Evolutionary conservation across 805 yeast species (phyloP).

Genomic region (Monosporozyma solicola): DNA sequence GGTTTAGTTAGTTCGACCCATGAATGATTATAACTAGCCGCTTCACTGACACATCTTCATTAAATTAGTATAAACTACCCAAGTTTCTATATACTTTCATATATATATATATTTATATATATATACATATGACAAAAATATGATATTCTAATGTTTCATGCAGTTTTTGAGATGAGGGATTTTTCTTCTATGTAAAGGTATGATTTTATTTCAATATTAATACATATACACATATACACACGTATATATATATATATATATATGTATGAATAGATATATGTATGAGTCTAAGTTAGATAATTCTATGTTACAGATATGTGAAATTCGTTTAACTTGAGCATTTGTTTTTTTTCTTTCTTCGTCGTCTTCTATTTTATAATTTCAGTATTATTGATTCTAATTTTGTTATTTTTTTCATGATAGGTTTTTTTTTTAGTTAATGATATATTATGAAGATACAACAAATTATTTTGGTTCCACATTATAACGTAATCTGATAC

Average conservation of each 20-base stretch:
- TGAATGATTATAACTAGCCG: neutral
- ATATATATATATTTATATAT: too few relatives aligned
- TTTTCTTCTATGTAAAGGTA: neutral
- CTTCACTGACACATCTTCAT: too few relatives aligned
- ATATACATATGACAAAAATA: neutral
- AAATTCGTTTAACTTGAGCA: neutral
- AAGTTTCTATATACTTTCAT: neutral
- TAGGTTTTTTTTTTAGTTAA: neutral
- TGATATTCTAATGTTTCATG: neutral
- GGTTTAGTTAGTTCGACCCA: slow-evolving; percentile 2
- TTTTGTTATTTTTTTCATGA: neutral
- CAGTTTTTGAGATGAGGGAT: too few relatives aligned
- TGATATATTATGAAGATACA: neutral
- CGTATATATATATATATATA: neutral
- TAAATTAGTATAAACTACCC: too few relatives aligned
- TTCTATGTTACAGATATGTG: slow-evolving; percentile 1
- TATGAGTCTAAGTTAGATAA: neutral
- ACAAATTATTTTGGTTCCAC: slow-evolving; percentile 49
- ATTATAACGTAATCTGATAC: slow-evolving; percentile 84
- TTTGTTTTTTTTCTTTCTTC: neutral
- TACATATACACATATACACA: neutral
- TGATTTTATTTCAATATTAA: neutral
- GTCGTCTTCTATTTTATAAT: neutral
- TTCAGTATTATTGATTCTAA: neutral
- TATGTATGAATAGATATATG: neutral